Evolutionary conservation across 192 early-diverging fungal genomes (phyloP), one percentile per base, ranked within the genome.

Genomic region (Dimargaris xerosporica): DNA sequence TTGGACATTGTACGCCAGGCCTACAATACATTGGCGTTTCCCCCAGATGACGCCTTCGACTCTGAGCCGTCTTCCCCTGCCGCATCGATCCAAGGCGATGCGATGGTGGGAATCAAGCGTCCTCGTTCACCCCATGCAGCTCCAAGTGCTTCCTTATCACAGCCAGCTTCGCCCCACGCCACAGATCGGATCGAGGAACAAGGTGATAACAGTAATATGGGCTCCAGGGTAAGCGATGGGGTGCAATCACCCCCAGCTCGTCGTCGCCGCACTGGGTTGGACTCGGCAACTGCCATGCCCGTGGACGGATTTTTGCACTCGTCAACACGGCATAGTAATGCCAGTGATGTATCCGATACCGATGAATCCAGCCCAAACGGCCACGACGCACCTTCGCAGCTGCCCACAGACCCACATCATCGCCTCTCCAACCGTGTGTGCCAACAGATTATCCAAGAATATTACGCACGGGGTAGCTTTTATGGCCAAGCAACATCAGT

Each of bases 381-480:
- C 25, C 28, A 17, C 54, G 62, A 52, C 31, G 23, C 3, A 63
- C 71, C 30, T 68, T 64, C 16, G 51, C 65, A 47, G 41, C 58
- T 17, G 72, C 68, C 47, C 66, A 75, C 39, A 39, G 7, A 7
- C 34, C 34, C 34, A 7, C 30, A 64, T 48, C 71, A 75, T 39
- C 69, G 62, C 17, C 64, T 62, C n/a, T 61, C 77, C 44, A 67
- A 66, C 45, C 60, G 61, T 6, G 34, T 42, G 6, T 63, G 76
- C 62, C 71, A 77, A 15, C 67, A 69, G 9, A 54, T 81, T 13
- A 71, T 94, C 3, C 76, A 84, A 46, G 78, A 89, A 31, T 93
- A 96, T 64, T 94, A 93, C 71, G 69, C 78, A n/a, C 81, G 81
- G 50, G 91, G 90, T 15, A 64, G 82, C 28, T 91, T 83, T 67